Evolutionary conservation across 2,329 filamentous ascomycete species (phyloP).

Genomic region (Cladosporium phlei): DNA sequence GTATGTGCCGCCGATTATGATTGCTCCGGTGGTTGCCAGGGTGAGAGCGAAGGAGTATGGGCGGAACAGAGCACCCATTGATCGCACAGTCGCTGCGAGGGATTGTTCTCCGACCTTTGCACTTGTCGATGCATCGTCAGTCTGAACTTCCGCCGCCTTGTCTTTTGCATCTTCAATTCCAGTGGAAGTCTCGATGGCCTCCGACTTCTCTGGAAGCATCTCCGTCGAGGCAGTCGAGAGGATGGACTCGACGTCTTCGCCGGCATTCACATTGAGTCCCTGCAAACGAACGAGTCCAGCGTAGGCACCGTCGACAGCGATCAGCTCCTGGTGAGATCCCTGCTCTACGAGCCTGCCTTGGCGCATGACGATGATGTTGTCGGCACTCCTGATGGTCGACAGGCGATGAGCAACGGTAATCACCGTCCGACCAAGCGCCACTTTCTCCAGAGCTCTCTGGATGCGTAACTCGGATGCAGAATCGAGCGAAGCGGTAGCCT

Average conservation of each 20-base stretch:
- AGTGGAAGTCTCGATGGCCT: neutral
- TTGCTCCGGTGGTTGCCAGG: conserved; percentile 1
- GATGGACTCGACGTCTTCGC: conserved; percentile 1
- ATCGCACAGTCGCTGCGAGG: neutral
- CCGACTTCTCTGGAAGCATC: neutral
- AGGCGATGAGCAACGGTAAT: conserved; percentile 41
- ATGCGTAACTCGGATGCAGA: conserved; percentile 25
- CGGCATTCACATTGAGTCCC: conserved; percentile 33
- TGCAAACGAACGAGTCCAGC: conserved; percentile 45
- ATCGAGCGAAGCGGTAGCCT: conserved; percentile 37
- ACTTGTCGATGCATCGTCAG: neutral
- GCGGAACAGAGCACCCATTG: conserved; percentile 5
- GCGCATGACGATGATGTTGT: conserved; percentile 41
- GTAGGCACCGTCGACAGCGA: conserved; percentile 28
- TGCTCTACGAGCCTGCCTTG: conserved; percentile 37
- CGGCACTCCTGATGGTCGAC: conserved; percentile 37
- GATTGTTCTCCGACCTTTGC: neutral
- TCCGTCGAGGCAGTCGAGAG: neutral
- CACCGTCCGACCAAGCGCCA: conserved; percentile 34
- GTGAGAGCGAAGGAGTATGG: conserved; percentile 5
- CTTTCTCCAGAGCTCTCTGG: conserved; percentile 36
- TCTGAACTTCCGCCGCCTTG: neutral
- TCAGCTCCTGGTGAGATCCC: conserved; percentile 31
- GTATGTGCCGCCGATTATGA: conserved; percentile 12
- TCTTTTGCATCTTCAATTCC: neutral